Percentiles rank a stretch among this genome's conserved stretches.
Conservation (phyloP, 225 moss, liverwort and hornwort genomes). For the Lunularia cruciata region DNA sequence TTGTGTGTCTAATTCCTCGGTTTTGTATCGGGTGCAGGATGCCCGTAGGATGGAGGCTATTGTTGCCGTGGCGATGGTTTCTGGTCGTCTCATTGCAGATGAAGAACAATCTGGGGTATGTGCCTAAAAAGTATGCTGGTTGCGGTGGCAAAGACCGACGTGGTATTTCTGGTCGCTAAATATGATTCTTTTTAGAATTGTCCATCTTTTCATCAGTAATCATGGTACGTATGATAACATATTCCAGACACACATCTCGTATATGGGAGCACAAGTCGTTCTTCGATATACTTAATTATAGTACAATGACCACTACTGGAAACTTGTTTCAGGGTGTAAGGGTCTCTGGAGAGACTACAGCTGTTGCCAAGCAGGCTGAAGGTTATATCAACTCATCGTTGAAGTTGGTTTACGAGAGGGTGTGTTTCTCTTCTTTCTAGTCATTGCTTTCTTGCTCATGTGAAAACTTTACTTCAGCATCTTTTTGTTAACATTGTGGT, state of each 20-base stretch:
- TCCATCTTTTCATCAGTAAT: no score
- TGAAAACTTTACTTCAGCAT: neutral
- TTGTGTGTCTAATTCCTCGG: neutral
- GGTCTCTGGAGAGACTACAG: constrained; percentile 68
- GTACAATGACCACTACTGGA: neutral
- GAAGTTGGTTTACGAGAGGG: constrained; percentile 81
- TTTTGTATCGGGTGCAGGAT: constrained; percentile 35
- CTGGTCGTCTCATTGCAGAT: constrained; percentile 76
- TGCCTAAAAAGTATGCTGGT: no score
- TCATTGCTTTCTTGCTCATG: neutral
- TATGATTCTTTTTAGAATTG: no score
- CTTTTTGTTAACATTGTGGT: no score
- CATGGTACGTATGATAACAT: no score
- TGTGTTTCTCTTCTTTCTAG: constrained; percentile 20
- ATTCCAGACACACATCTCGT: no score
- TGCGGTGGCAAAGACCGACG: no score
- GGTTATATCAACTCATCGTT: constrained; percentile 76
- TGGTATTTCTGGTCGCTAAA: no score
- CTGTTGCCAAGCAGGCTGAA: constrained; percentile 79
- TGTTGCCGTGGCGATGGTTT: constrained; percentile 85
- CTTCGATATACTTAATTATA: no score
- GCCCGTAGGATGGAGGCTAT: constrained; percentile 73
- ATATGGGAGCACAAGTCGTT: no score
- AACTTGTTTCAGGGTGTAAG: constrained; percentile 1
- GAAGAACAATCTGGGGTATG: constrained; percentile 73